Conservation (phyloP, 1,284 basidiomycete genomes). For the Sphaerobolus stellatus region DNA sequence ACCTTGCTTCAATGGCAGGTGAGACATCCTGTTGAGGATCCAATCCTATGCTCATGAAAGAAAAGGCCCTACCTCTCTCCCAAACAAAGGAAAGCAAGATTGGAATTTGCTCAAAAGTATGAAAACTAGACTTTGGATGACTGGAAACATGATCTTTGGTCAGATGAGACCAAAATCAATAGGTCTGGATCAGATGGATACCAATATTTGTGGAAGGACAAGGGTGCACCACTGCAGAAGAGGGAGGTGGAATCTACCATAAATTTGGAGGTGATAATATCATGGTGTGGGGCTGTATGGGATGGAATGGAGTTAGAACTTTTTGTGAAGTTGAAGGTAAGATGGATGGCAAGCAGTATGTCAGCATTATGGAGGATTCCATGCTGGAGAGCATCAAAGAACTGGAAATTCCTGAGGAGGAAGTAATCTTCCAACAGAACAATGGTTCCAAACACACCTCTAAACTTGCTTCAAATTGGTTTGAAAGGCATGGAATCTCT, state of each 20-base stretch:
- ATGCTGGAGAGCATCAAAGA: neutral
- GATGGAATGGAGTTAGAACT: neutral
- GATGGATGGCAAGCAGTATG: neutral
- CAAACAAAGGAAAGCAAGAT: too few relatives aligned
- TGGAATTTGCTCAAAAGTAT: too few relatives aligned
- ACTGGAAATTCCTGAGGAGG: neutral
- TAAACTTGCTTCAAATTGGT: conserved; percentile 28
- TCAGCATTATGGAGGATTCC: neutral
- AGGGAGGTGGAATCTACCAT: neutral
- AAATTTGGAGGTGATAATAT: neutral
- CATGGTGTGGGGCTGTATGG: neutral
- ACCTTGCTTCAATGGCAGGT: too few relatives aligned
- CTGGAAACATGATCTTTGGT: neutral
- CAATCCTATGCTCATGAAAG: too few relatives aligned
- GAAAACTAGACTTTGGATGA: neutral
- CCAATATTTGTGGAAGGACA: neutral
- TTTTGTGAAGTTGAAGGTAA: neutral
- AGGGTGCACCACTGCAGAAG: neutral
- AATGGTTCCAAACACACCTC: conserved; percentile 38
- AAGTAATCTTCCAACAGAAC: conserved; percentile 34
- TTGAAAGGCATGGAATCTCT: conserved; percentile 30
- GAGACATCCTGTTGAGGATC: too few relatives aligned
- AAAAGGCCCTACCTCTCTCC: too few relatives aligned
- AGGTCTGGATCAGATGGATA: neutral
- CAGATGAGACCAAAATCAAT: neutral